Conservation (phyloP, 257 asterid genomes). For the Scutellaria baicalensis region DNA sequence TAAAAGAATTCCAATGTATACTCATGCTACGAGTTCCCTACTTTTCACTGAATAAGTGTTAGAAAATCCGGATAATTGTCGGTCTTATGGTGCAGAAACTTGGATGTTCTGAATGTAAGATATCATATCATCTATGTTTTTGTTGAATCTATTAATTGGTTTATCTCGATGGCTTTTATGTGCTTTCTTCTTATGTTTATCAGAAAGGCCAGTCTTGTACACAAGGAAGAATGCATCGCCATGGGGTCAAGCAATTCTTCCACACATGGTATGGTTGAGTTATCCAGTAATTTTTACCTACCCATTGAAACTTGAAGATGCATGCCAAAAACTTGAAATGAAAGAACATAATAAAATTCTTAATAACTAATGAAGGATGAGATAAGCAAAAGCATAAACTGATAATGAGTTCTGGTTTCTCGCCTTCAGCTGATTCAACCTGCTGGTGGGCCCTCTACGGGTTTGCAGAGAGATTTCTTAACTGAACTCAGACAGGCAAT, state of each 20-base stretch:
- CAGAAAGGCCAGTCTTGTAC: constrained; percentile 83
- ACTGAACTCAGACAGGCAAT: constrained; percentile 67
- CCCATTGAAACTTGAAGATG: neutral
- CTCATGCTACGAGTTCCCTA: constrained; percentile 1
- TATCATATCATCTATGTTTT: neutral
- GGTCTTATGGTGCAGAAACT: neutral
- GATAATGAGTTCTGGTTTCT: neutral
- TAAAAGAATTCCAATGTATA: neutral
- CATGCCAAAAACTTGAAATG: neutral
- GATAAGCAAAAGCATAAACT: neutral
- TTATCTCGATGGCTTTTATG: neutral
- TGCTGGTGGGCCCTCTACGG: constrained; percentile 41
- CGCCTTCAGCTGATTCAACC: constrained; percentile 46
- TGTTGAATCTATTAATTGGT: constrained; percentile 7
- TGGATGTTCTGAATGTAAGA: neutral
- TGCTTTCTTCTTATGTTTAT: constrained; percentile 16
- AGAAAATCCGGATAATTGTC: neutral
- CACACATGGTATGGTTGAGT: constrained; percentile 58
- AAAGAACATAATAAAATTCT: neutral
- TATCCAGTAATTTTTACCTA: neutral
- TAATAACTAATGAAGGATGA: neutral
- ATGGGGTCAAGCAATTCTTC: constrained; percentile 67
- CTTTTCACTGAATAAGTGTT: neutral
- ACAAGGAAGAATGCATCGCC: constrained; percentile 49
- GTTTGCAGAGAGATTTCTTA: constrained; percentile 67